Percentiles rank a stretch among this genome's conserved stretches.
phyloP scores from a whole-genome alignment of 2,329 filamentous ascomycete species.

The Sclerotinia nivalis region DNA sequence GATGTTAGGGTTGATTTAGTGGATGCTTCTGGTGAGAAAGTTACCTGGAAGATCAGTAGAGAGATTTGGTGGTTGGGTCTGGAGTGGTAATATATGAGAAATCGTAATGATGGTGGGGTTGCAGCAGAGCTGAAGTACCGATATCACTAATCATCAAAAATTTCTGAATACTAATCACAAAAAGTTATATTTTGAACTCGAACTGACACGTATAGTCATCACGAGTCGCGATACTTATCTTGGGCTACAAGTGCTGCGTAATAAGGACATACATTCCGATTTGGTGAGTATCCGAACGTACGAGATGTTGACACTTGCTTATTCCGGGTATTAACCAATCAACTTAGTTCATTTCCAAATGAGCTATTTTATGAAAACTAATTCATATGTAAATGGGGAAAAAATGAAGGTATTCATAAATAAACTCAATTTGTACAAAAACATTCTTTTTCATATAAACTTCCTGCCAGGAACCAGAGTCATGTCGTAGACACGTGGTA shows the following conservation, averaged over 20 bases:
- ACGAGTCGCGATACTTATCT: background rate
- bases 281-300: background rate
- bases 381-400: too few relatives aligned
- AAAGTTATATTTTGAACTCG: background rate
- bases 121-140: background rate
- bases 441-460: too few relatives aligned
- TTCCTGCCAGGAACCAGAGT: too few relatives aligned
- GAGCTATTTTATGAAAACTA: too few relatives aligned
- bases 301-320: background rate
- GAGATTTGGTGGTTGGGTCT: background rate
- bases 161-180: background rate
- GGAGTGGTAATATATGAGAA: background rate
- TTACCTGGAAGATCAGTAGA: background rate
- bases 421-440: too few relatives aligned
- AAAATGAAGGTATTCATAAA: too few relatives aligned
- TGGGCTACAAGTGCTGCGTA: background rate
- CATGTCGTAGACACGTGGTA: too few relatives aligned
- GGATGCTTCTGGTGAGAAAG: background rate
- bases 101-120: background rate
- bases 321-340: too few relatives aligned
- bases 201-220: background rate
- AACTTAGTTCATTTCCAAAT: too few relatives aligned
- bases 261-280: background rate
- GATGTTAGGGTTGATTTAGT: conserved; percentile 47
- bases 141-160: conserved; percentile 11